Percentiles rank a stretch among this genome's conserved stretches.
Evolutionary conservation across 225 moss, liverwort and hornwort genomes (phyloP).

Genomic region (Thuidium tamariscinum): DNA sequence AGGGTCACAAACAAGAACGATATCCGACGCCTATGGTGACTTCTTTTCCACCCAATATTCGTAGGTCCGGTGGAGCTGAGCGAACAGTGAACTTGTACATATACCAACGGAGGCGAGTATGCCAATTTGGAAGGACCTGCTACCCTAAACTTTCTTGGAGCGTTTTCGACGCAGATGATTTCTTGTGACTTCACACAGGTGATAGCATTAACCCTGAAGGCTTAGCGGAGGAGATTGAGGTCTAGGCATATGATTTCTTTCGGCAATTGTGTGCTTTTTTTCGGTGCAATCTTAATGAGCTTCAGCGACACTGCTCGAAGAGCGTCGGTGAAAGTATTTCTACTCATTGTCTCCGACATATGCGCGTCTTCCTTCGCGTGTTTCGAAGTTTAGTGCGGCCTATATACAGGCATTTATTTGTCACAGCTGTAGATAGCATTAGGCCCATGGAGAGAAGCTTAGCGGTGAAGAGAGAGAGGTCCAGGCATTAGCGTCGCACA

Average conservation of each 20-base stretch:
- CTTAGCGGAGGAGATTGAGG: not conserved
- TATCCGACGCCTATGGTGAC: not conserved
- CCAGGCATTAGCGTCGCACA: not conserved
- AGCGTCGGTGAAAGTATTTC: not conserved
- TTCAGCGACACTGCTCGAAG: not conserved
- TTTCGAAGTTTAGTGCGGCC: not conserved
- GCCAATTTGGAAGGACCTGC: not conserved
- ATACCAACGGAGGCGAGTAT: not conserved
- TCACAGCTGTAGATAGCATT: conserved; percentile 3
- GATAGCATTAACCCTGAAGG: not conserved
- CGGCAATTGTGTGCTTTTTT: not conserved
- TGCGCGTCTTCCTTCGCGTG: not conserved
- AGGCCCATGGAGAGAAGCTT: not conserved
- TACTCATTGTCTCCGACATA: not conserved
- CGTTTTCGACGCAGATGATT: not conserved
- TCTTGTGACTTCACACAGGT: not conserved
- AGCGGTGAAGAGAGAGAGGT: not conserved
- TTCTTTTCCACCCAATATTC: not conserved
- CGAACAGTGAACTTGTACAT: not conserved
- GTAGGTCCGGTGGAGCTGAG: not conserved
- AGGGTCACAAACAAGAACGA: not conserved
- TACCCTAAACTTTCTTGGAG: not conserved
- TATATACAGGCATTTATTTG: not conserved
- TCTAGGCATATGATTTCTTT: not conserved
- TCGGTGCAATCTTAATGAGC: not conserved